These are phyloP conservation scores for Decorospora gaudefroyi DNA, from an alignment of 2,329 filamentous ascomycete genomes.

Conservation along the genomic window DNA sequence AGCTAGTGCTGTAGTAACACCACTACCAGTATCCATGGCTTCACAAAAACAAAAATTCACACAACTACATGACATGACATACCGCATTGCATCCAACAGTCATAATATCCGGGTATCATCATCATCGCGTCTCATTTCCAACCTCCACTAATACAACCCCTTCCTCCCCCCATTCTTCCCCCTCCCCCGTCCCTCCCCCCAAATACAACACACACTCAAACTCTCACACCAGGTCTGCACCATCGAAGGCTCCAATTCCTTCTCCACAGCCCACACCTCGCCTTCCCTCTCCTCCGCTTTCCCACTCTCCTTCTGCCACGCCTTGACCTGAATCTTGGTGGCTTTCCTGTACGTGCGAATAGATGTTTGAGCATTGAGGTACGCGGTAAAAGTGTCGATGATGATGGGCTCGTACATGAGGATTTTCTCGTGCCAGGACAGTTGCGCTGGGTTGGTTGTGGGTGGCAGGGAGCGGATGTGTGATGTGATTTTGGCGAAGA, in stretches of 20 bases:
- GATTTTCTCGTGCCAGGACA: conserved; percentile 89
- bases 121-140: not conserved
- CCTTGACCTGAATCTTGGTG: conserved; percentile 38
- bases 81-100: too few relatives aligned
- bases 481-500: conserved; percentile 56
- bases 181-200: conserved; percentile 58
- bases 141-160: conserved; percentile 31
- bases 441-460: conserved; percentile 47
- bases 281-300: conserved; percentile 14
- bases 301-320: conserved; percentile 16
- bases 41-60: too few relatives aligned
- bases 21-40: too few relatives aligned
- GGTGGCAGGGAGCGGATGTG: conserved; percentile 54
- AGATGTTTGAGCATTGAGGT: conserved; percentile 66
- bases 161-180: conserved; percentile 30
- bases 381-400: conserved; percentile 79
- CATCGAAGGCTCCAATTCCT: conserved; percentile 52
- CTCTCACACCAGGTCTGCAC: conserved; percentile 91
- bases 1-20: too few relatives aligned
- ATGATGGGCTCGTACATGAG: conserved; percentile 90
- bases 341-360: conserved; percentile 33
- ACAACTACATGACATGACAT: too few relatives aligned
- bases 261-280: conserved; percentile 32
- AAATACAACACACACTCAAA: conserved; percentile 82
- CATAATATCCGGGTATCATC: not conserved